These are phyloP conservation scores for Mycena metata DNA, from an alignment of 768 basidiomycete species.

Conservation along the genomic window DNA sequence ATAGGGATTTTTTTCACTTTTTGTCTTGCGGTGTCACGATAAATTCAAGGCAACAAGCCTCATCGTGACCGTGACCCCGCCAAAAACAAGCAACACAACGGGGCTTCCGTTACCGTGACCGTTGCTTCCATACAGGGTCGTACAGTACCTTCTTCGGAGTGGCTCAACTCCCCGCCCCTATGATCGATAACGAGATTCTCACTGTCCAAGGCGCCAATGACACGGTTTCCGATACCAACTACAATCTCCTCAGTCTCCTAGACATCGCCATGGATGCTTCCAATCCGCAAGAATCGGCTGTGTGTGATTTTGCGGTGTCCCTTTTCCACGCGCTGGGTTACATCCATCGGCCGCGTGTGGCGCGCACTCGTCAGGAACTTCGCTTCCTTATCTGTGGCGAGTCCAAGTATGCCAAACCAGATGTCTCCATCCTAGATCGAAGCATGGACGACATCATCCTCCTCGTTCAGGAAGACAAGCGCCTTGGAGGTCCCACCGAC, in stretches of 20 bases:
- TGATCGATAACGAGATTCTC: constrained; percentile 26
- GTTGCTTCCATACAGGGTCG: no score
- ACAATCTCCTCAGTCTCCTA: constrained; percentile 39
- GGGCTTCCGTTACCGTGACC: no score
- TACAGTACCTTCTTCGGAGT: constrained; percentile 30
- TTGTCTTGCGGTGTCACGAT: no score
- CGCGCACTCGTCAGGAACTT: constrained; percentile 42
- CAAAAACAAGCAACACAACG: no score
- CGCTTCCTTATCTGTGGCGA: constrained; percentile 47
- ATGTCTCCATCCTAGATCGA: constrained; percentile 47
- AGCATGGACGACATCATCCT: constrained; percentile 40
- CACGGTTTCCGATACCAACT: constrained; percentile 12
- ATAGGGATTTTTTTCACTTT: no score
- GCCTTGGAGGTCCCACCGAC: constrained; percentile 28
- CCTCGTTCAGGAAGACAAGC: constrained; percentile 44
- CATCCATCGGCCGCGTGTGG: constrained; percentile 17
- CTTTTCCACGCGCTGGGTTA: constrained; percentile 43
- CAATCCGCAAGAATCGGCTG: constrained; percentile 41
- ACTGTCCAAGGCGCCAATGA: constrained; percentile 8
- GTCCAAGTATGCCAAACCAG: constrained; percentile 41
- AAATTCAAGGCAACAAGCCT: no score
- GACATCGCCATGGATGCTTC: constrained; percentile 43
- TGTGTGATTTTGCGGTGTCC: constrained; percentile 47
- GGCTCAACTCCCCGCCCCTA: constrained; percentile 21
- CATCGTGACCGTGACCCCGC: no score